Base-by-base conservation (phyloP, 768 basidiomycete species). In the Tephrocybe sp. region DNA sequence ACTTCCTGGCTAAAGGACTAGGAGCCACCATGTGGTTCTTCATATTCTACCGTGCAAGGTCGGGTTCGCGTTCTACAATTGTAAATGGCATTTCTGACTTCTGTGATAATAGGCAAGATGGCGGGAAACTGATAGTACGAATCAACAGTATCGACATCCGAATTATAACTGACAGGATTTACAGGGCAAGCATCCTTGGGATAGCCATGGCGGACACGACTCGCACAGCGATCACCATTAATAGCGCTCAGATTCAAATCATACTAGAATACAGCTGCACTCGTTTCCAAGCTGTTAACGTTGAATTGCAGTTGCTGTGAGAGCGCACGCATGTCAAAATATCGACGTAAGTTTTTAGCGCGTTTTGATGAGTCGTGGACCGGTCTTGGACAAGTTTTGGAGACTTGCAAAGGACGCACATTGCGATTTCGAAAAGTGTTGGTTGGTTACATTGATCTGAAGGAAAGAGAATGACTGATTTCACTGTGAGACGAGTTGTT, bases 11-110 rank as follows among this genome's bases (percentile, higher is more conserved):
- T 23, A 94, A 93, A 70, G 84, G 83, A 54, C 75, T 97, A 39
- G 94, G 94, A 43, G 94, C 93, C 28, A 81, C 85, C 21, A 96
- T 97, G 94, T 97, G 94, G 94, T 96, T 96, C 83, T 97, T 94
- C 77, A 93, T 97, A 66, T 96, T 97, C 77, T 97, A 95, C 72
- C 85, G 94, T 50, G 88, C 90, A 57, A 78, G 93, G 94, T 96
- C 62, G 64, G 88, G 77, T 41, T 21, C 15, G n/a, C 10, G 23
- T 44, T 36, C 11, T 44, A 3, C 9, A 37, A 38, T 33, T 33
- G 23, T 17, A 26, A 45, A 21, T 23, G 33, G 14, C 9, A 51
- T 45, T 40, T 11, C 50, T 43, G 24, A 25, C 45, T 24, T 57
- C 32, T 28, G 24, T 10, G 8, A 11, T 36, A 34, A 32, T 59